Conservation (phyloP, 2,329 filamentous ascomycete genomes). For the Penicillium sp. region DNA sequence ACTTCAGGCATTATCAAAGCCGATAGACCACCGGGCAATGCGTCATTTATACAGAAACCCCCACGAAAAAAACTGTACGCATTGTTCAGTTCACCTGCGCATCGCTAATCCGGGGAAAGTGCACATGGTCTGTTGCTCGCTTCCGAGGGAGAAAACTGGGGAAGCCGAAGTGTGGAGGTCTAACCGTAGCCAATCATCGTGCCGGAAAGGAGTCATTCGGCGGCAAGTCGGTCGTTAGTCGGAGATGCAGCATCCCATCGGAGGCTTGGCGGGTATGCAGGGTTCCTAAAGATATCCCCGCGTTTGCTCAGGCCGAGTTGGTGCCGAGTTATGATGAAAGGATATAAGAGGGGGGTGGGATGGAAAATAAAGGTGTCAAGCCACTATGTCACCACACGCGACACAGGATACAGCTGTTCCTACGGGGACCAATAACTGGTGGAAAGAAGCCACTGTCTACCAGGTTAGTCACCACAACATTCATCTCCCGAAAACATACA, state of each 20-base stretch:
- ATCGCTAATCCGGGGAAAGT: slow-evolving; percentile 12
- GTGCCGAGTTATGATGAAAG: neutral
- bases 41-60: slow-evolving; percentile 7
- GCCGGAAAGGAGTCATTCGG: slow-evolving; percentile 2
- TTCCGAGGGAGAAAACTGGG: slow-evolving; percentile 9
- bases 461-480: slow-evolving; percentile 15
- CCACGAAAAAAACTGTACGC: neutral
- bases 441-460: slow-evolving; percentile 39
- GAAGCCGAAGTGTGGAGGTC: slow-evolving; percentile 8
- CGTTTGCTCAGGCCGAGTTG: slow-evolving; percentile 1
- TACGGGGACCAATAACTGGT: slow-evolving; percentile 31
- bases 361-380: neutral
- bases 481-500: neutral
- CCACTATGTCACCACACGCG: slow-evolving; percentile 20
- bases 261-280: slow-evolving; percentile 6
- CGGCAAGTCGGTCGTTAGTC: slow-evolving; percentile 14
- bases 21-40: neutral
- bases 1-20: neutral
- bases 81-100: neutral
- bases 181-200: slow-evolving; percentile 1
- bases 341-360: slow-evolving; percentile 1
- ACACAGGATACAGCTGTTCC: slow-evolving; percentile 10
- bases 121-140: neutral
- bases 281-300: neutral
- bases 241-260: neutral